Conservation (phyloP, 495 filamentous ascomycete species). For the Hypomontagnella monticulosa region DNA sequence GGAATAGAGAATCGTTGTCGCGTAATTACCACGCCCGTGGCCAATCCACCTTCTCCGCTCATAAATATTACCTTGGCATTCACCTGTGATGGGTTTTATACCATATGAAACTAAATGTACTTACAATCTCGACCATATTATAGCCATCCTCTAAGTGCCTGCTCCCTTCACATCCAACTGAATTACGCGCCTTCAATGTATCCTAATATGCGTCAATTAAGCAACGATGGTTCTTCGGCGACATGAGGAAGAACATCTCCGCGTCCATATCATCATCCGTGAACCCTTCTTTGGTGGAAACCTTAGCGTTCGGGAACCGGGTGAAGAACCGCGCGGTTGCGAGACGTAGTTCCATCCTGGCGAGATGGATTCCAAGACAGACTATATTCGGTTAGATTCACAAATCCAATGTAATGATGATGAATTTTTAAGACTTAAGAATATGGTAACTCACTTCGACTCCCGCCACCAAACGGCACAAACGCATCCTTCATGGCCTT, state of each 20-base stretch:
- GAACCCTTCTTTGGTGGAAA: constrained; percentile 53
- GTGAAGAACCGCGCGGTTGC: constrained; percentile 45
- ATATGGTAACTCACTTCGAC: constrained; percentile 35
- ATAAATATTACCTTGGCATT: no score
- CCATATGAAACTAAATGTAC: no score
- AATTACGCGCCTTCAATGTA: neutral
- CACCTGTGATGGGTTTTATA: no score
- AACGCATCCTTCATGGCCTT: constrained; percentile 64
- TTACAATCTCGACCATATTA: no score
- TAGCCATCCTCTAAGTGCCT: no score
- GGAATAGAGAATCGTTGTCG: no score
- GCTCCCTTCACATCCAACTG: neutral
- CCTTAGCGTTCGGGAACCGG: constrained; percentile 43
- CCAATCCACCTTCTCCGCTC: no score
- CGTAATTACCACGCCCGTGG: no score
- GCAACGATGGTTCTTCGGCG: constrained; percentile 56
- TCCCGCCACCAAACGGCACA: constrained; percentile 63
- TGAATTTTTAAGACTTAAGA: no score
- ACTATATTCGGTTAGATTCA: constrained; percentile 51
- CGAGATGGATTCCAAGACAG: constrained; percentile 49
- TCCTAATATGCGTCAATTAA: constrained; percentile 48
- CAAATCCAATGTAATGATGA: neutral
- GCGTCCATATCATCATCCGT: constrained; percentile 55
- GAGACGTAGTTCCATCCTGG: constrained; percentile 46
- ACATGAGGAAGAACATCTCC: constrained; percentile 54